phyloP scores from a whole-genome alignment of 1,284 basidiomycete species.

The Apiotrichum laibachii region DNA sequence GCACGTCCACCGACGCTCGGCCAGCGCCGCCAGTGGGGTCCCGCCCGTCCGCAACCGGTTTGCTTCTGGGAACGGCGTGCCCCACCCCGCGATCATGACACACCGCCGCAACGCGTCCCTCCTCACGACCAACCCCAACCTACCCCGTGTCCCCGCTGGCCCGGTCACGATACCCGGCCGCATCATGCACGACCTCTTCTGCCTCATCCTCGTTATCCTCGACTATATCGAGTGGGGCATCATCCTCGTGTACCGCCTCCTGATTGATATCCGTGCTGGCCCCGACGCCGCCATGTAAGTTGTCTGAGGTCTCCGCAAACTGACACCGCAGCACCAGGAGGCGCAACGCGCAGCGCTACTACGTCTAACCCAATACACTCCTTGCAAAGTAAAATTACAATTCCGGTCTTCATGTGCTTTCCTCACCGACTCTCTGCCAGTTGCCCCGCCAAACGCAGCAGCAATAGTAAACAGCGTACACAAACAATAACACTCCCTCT shows the following conservation, averaged over 20 bases:
- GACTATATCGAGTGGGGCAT: conserved; percentile 34
- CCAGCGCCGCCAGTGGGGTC: neutral
- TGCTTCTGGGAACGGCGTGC: conserved; percentile 6
- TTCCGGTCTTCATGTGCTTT: neutral
- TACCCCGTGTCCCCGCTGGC: neutral
- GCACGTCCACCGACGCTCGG: conserved; percentile 3
- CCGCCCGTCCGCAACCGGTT: neutral
- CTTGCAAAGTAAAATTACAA: neutral
- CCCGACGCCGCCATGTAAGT: conserved; percentile 12
- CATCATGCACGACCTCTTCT: conserved; percentile 33
- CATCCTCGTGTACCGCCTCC: conserved; percentile 30
- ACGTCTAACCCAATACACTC: conserved; percentile 4
- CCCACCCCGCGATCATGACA: conserved; percentile 3
- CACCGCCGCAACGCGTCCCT: conserved; percentile 11
- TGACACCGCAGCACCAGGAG: conserved; percentile 2
- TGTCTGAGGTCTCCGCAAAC: neutral
- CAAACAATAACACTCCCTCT: too few species aligned
- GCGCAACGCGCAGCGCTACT: conserved; percentile 15
- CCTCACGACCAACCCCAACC: neutral
- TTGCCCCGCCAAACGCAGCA: neutral
- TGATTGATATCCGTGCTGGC: conserved; percentile 30
- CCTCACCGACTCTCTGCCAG: too few species aligned
- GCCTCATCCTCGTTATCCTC: conserved; percentile 26
- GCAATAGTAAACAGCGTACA: neutral
- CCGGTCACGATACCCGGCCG: conserved; percentile 28